Percentiles rank a stretch among this genome's conserved stretches.
Evolutionary conservation across 1,284 basidiomycete genomes (phyloP).

Genomic region (Irpex lacteus): DNA sequence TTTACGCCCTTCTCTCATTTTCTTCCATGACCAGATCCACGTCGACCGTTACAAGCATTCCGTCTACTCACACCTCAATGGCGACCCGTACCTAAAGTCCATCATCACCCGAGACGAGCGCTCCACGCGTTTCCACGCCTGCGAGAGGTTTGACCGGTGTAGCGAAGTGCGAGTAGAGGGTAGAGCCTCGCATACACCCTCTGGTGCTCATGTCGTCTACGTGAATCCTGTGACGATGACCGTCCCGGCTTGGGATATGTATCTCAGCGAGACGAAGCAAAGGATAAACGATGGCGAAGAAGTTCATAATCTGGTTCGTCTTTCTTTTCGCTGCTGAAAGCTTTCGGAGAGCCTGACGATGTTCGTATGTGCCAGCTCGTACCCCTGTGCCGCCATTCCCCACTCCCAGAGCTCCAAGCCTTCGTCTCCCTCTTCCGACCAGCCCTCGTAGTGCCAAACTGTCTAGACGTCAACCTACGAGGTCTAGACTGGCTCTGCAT

Average conservation of each 20-base stretch:
- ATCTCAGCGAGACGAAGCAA: conserved; percentile 45
- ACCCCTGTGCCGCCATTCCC: conserved; percentile 82
- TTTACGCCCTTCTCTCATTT: neutral
- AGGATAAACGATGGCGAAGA: conserved; percentile 43
- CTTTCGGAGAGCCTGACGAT: neutral
- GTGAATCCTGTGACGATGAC: conserved; percentile 75
- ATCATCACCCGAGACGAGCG: conserved; percentile 63
- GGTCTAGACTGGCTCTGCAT: conserved; percentile 74
- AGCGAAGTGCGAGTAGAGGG: conserved; percentile 49
- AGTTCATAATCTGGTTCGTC: conserved; percentile 57
- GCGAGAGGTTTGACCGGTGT: conserved; percentile 81
- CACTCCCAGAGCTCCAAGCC: conserved; percentile 77
- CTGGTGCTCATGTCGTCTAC: conserved; percentile 63
- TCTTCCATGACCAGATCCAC: conserved; percentile 60
- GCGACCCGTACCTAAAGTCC: conserved; percentile 57
- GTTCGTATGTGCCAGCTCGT: conserved; percentile 52
- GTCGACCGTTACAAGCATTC: conserved; percentile 83
- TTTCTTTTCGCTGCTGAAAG: neutral
- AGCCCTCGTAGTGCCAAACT: conserved; percentile 73
- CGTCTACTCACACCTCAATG: conserved; percentile 59
- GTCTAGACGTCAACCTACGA: conserved; percentile 57
- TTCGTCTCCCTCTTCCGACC: conserved; percentile 83
- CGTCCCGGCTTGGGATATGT: conserved; percentile 56
- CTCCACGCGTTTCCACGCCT: conserved; percentile 85
- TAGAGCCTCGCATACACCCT: conserved; percentile 26